Base-by-base conservation (phyloP, 2,329 filamentous ascomycete genomes). In the Fusarium floridanum region DNA sequence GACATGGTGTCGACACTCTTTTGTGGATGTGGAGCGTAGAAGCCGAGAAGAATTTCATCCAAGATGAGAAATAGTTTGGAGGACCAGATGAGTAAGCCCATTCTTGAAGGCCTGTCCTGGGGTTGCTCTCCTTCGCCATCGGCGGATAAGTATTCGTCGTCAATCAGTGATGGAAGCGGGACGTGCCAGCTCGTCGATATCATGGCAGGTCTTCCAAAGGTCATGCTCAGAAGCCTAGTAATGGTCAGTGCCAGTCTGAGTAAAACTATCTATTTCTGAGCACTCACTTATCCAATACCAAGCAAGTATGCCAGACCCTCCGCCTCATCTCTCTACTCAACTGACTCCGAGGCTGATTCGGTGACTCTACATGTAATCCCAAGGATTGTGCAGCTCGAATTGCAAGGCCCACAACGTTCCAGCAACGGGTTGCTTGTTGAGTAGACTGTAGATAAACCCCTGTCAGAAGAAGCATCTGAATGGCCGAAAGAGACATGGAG, bases 141-240 rank as follows among this genome's bases (percentile, higher is more conserved):
- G 9, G 50, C 59, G 5, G 37, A 17, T 11, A 71, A 60, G 16
- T 61, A 63, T 20, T 69, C 66, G 14, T 71, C 69, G 20, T 71
- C 66, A 1, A 71, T 53, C n/a, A 69, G 64, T 6, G 60, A 43
- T 4, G 69, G 69, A 3, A 69, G 22, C 1, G 66, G 61, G 14
- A 69, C 62, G 2, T 41, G 7, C 17, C 59, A 66, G 11, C 20
- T 50, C 5, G 53, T 59, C 2, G 61, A 61, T 14, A 71, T 65
- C 66, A 71, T 69, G 6, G 62, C 61, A 3, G 69, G 69, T n/a
- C 69, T 64, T 11, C 69, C 69, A 61, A 69, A 71, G 3, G 69
- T 69, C 34, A 66, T 69, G 14, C 56, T 57, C 16, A 71, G 29
- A 16, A 59, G 56, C 7, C n/a, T n/a, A n/a, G n/a, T n/a, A n/a